Evolutionary conservation across 2,329 filamentous ascomycete genomes (phyloP).

Genomic region (Penicillium hordei): DNA sequence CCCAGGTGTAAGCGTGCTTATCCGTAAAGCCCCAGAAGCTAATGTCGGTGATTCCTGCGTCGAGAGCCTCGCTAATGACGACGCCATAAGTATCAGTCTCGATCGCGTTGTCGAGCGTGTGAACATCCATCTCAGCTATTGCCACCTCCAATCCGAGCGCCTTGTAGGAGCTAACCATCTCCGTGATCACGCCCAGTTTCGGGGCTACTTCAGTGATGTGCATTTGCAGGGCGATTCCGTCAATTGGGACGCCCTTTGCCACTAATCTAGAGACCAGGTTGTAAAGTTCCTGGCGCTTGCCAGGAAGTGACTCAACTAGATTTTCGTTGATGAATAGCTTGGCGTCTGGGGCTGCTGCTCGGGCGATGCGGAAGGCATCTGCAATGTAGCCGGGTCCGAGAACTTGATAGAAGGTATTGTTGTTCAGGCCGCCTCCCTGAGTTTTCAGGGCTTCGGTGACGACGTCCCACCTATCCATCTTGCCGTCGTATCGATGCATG

Average conservation of each 20-base stretch:
- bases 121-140: not conserved
- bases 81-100: not conserved
- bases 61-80: constrained; percentile 6
- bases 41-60: constrained; percentile 12
- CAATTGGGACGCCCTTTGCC: not conserved
- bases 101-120: not conserved
- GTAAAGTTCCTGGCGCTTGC: not conserved
- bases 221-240: not conserved
- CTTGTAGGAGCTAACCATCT: not conserved
- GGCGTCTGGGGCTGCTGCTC: constrained; percentile 7
- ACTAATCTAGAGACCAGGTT: not conserved
- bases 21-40: constrained; percentile 17
- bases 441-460: no score
- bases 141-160: not conserved
- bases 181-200: not conserved
- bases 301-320: not conserved
- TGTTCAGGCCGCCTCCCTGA: no score
- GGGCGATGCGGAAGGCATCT: constrained; percentile 11
- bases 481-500: no score
- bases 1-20: constrained; percentile 17
- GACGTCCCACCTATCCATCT: no score
- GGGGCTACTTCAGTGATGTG: not conserved
- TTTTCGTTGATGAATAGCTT: constrained; percentile 15
- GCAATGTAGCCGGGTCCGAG: not conserved
- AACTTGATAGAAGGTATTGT: no score